phyloP scores from a whole-genome alignment of 1,139 yeast species.

The Candida gigantensis region DNA sequence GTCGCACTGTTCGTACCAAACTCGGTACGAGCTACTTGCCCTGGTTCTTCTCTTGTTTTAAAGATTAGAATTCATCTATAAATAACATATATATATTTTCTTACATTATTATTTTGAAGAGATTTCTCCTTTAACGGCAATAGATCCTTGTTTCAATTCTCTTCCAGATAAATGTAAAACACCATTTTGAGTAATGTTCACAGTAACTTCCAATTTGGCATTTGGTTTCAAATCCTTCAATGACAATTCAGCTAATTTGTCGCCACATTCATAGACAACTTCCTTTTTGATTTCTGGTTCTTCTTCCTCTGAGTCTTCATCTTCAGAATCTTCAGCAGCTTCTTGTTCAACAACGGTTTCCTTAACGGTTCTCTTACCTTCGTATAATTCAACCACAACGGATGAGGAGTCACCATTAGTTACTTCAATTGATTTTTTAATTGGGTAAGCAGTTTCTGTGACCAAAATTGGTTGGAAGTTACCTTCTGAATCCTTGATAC shows the following conservation, averaged over 20 bases:
- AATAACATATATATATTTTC: conserved; percentile 2
- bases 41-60: too few relatives aligned
- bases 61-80: too few relatives aligned
- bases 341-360: conserved; percentile 75
- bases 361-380: conserved; percentile 79
- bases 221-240: conserved; percentile 73
- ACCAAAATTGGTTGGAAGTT: conserved; percentile 73
- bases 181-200: conserved; percentile 85
- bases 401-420: conserved; percentile 62
- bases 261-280: conserved; percentile 74
- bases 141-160: conserved; percentile 70
- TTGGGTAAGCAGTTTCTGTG: conserved; percentile 89
- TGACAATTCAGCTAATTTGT: conserved; percentile 75
- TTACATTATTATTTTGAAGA: conserved; percentile 12
- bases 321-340: conserved; percentile 41
- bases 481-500: conserved; percentile 75
- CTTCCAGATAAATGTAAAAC: conserved; percentile 81
- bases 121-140: conserved; percentile 53
- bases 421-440: conserved; percentile 72
- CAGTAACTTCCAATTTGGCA: conserved; percentile 70
- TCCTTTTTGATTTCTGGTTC: conserved; percentile 76
- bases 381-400: conserved; percentile 72
- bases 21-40: too few relatives aligned
- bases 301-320: conserved; percentile 41
- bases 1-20: too few relatives aligned